Conservation (phyloP, 140 eudicot species). For the Oenanthe javanica region DNA sequence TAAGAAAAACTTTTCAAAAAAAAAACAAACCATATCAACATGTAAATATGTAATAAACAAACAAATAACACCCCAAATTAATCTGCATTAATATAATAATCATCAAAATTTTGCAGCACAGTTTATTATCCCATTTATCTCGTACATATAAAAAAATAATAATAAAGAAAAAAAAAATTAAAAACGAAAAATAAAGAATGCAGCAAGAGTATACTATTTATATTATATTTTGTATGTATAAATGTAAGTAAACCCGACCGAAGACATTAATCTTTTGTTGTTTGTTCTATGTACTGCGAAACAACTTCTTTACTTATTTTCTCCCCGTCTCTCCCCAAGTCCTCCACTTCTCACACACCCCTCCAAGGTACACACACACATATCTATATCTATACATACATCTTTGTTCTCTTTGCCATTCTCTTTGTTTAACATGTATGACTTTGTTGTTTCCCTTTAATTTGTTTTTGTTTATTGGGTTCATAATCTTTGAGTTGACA, state of each 20-base stretch:
- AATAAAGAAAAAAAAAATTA: too few relatives aligned
- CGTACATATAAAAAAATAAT: too few relatives aligned
- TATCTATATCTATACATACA: background rate
- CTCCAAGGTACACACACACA: background rate
- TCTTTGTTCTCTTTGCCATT: background rate
- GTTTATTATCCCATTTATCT: too few relatives aligned
- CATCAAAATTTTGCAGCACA: too few relatives aligned
- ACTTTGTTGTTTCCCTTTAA: background rate
- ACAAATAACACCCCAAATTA: too few relatives aligned
- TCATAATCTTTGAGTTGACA: slow-evolving; percentile 11
- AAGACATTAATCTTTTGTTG: background rate
- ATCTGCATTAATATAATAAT: too few relatives aligned
- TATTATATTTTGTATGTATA: background rate
- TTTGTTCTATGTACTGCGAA: background rate
- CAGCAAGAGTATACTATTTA: background rate
- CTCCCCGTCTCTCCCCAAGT: background rate
- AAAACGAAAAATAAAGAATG: background rate
- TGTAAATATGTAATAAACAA: too few relatives aligned
- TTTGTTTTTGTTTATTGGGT: background rate
- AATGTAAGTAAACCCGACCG: background rate
- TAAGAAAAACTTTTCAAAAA: too few relatives aligned
- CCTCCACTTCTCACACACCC: background rate
- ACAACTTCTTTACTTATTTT: background rate
- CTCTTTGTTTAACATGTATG: background rate
- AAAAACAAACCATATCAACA: too few relatives aligned